A percentile compares a stretch with the other conserved stretches of the same genome.
Conservation (phyloP, 495 filamentous ascomycete species). For the Hypoxylon cercidicola region DNA sequence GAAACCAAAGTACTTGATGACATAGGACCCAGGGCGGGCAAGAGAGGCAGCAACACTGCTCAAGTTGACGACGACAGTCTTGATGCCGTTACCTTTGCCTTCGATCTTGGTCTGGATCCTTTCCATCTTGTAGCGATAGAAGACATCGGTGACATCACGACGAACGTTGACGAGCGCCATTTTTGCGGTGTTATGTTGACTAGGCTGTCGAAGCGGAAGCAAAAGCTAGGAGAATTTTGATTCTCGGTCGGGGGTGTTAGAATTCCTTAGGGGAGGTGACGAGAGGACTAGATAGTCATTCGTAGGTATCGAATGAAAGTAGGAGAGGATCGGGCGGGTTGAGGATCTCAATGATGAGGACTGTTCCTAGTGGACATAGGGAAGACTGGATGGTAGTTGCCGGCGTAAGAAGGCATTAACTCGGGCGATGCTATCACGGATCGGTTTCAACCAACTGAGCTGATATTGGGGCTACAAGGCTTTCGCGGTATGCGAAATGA, state of each 20-base stretch:
- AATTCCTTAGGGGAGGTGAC: slow-evolving; percentile 34
- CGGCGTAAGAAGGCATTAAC: slow-evolving; percentile 64
- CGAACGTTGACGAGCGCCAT: slow-evolving; percentile 92
- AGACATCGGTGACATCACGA: slow-evolving; percentile 96
- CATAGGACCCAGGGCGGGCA: slow-evolving; percentile 88
- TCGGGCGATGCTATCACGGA: slow-evolving; percentile 51
- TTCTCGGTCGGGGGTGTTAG: slow-evolving; percentile 32
- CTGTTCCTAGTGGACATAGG: slow-evolving; percentile 62
- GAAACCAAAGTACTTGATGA: slow-evolving; percentile 99
- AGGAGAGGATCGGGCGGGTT: slow-evolving; percentile 48
- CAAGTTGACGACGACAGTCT: slow-evolving; percentile 96
- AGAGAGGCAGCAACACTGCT: slow-evolving; percentile 93
- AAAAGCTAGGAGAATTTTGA: slow-evolving; percentile 21
- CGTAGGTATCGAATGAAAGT: slow-evolving; percentile 31
- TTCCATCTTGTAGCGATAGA: slow-evolving; percentile 99
- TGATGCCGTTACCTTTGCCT: slow-evolving; percentile 98
- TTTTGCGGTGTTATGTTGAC: slow-evolving; percentile 53
- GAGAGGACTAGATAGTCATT: slow-evolving; percentile 46
- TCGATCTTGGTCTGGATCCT: slow-evolving; percentile 98
- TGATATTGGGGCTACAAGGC: slow-evolving; percentile 84
- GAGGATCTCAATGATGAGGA: slow-evolving; percentile 59
- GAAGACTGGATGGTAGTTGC: slow-evolving; percentile 53
- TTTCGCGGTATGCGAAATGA: slow-evolving; percentile 89
- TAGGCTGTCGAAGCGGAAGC: slow-evolving; percentile 39
- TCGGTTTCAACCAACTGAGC: slow-evolving; percentile 83